phyloP scores from a whole-genome alignment of 192 early-diverging fungal genomes.

The Coemansia sp. region DNA sequence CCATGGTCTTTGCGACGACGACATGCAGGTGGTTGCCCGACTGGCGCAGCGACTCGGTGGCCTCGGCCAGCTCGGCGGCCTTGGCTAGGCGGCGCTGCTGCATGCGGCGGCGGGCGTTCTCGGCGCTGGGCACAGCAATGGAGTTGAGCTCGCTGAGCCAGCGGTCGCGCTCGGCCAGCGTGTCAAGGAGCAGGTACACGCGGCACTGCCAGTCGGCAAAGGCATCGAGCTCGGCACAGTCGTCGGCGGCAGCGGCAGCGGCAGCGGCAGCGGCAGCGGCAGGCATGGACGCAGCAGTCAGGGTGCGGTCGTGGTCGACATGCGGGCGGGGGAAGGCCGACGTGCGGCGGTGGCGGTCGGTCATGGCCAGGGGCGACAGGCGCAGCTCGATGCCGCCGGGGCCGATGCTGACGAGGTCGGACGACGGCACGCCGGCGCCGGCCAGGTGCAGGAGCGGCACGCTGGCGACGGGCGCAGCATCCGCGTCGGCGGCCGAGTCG shows the following conservation, averaged over 20 bases:
- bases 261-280: background rate
- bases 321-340: constrained; percentile 41
- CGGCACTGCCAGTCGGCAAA: constrained; percentile 54
- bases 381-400: constrained; percentile 50
- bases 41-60: constrained; percentile 30
- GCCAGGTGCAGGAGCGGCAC: constrained; percentile 48
- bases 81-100: constrained; percentile 5
- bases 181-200: constrained; percentile 48
- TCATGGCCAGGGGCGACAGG: constrained; percentile 52
- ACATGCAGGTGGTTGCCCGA: constrained; percentile 20
- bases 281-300: constrained; percentile 10
- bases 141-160: constrained; percentile 43
- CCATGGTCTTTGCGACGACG: constrained; percentile 18
- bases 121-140: constrained; percentile 41
- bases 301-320: constrained; percentile 8
- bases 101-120: constrained; percentile 38
- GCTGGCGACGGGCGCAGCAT: constrained; percentile 28
- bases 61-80: background rate
- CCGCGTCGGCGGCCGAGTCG: constrained; percentile 36
- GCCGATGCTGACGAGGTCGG: constrained; percentile 49
- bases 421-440: constrained; percentile 31
- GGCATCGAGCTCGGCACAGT: constrained; percentile 30
- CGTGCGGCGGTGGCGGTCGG: constrained; percentile 52
- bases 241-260: background rate
- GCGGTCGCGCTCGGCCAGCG: constrained; percentile 34